phyloP scores from a whole-genome alignment of 306 rosid species.

The Potentilla sterilis region DNA sequence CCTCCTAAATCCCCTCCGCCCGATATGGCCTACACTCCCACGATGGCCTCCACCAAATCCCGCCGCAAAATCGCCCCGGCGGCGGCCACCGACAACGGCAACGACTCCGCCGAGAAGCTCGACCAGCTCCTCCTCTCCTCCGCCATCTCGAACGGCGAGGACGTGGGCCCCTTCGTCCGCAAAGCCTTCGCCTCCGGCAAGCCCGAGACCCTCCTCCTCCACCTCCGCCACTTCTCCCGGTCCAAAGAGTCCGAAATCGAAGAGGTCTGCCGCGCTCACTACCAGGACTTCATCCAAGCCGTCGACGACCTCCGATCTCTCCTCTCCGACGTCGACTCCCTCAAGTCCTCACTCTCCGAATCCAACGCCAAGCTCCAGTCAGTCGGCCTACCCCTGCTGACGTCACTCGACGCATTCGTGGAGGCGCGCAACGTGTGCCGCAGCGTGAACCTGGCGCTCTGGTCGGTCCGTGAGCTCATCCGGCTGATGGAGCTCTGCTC shows the following conservation, averaged over 20 bases:
- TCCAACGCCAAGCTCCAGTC: slow-evolving; percentile 88
- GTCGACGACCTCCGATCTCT: slow-evolving; percentile 99
- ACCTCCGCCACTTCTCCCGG: slow-evolving; percentile 89
- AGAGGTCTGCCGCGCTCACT: slow-evolving; percentile 97
- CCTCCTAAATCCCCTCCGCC: slow-evolving; percentile 48
- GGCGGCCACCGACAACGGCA: slow-evolving; percentile 34
- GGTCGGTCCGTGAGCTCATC: slow-evolving; percentile 49
- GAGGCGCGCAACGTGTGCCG: slow-evolving; percentile 75
- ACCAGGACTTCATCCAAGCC: slow-evolving; percentile 96
- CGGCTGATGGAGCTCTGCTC: slow-evolving; percentile 70
- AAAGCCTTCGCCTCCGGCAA: slow-evolving; percentile 78
- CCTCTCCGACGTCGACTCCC: slow-evolving; percentile 87
- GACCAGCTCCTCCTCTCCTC: slow-evolving; percentile 87
- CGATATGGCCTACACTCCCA: slow-evolving; percentile 3
- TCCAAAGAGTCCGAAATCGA: slow-evolving; percentile 96
- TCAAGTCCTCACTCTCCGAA: slow-evolving; percentile 83
- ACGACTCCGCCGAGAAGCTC: slow-evolving; percentile 72
- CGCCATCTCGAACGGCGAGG: slow-evolving; percentile 93
- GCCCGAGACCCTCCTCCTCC: slow-evolving; percentile 85
- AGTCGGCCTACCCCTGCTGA: slow-evolving; percentile 73
- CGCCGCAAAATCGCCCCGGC: slow-evolving; percentile 81
- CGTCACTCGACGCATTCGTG: slow-evolving; percentile 79
- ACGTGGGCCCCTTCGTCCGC: slow-evolving; percentile 85
- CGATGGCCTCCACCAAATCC: slow-evolving; percentile 59
- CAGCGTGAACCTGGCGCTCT: slow-evolving; percentile 76